These are phyloP conservation scores for Stagonosporopsis tanaceti DNA, from an alignment of 2,329 filamentous ascomycete species.

Conservation along the genomic window DNA sequence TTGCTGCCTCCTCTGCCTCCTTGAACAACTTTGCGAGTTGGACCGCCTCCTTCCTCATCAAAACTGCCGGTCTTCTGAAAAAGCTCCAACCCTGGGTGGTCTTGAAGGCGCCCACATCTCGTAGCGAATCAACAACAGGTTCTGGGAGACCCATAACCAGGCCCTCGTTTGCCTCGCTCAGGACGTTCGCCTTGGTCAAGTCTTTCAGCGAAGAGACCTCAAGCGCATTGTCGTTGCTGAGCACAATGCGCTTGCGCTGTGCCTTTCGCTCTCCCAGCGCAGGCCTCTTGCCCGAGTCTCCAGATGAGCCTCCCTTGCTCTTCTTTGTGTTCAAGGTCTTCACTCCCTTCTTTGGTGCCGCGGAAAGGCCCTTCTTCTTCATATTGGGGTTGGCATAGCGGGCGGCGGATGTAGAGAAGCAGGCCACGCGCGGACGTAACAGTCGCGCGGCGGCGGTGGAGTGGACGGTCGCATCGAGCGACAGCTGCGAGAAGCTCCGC, in stretches of 20 bases:
- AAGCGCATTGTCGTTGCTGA: conserved; percentile 93
- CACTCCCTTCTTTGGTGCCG: conserved; percentile 45
- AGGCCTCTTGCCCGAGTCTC: conserved; percentile 62
- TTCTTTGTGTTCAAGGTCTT: conserved; percentile 54
- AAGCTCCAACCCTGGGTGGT: conserved; percentile 85
- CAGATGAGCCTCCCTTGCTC: conserved; percentile 50
- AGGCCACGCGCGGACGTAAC: conserved; percentile 35
- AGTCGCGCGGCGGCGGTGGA: conserved; percentile 36
- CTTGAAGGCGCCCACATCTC: conserved; percentile 90
- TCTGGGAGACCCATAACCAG: conserved; percentile 75
- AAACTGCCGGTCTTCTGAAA: conserved; percentile 80
- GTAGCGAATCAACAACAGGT: conserved; percentile 77
- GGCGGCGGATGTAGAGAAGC: conserved; percentile 47
- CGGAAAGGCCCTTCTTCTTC: conserved; percentile 39
- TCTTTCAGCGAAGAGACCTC: conserved; percentile 73
- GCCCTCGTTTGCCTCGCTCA: conserved; percentile 60
- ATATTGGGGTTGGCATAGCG: conserved; percentile 34
- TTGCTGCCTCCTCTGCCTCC: conserved; percentile 64
- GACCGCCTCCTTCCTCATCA: conserved; percentile 81
- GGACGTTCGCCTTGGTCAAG: conserved; percentile 63
- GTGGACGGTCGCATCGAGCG: conserved; percentile 37
- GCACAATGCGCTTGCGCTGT: conserved; percentile 84
- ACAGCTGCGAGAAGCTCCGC: conserved; percentile 43
- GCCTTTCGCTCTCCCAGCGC: conserved; percentile 84
- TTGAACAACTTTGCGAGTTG: conserved; percentile 64